Evolutionary conservation across 1,139 yeast genomes (phyloP).

Genomic region (Yamadazyma triangularis): DNA sequence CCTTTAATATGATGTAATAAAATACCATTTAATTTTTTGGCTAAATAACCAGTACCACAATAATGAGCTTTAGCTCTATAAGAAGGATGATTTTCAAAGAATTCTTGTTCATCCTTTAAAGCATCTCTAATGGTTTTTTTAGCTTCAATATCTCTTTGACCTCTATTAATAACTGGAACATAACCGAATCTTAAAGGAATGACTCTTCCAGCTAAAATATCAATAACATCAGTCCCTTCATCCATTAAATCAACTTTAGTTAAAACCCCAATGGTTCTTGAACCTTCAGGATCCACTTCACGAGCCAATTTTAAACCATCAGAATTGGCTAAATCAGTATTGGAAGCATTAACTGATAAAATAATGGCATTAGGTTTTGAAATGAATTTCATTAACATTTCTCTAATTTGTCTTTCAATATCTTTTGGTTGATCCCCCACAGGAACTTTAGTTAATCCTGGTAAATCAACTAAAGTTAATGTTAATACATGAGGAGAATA

Average conservation of each 20-base stretch:
- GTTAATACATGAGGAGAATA: slow-evolving; percentile 96
- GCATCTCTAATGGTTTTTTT: slow-evolving; percentile 90
- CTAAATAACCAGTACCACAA: slow-evolving; percentile 96
- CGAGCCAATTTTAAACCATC: slow-evolving; percentile 96
- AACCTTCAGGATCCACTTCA: slow-evolving; percentile 97
- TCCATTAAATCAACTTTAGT: slow-evolving; percentile 98
- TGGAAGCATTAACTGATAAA: slow-evolving; percentile 93
- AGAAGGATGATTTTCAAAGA: slow-evolving; percentile 72
- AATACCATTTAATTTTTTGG: slow-evolving; percentile 87
- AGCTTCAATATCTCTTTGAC: slow-evolving; percentile 89
- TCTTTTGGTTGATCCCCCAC: slow-evolving; percentile 99
- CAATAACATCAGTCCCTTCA: slow-evolving; percentile 97
- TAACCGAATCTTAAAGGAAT: slow-evolving; percentile 95
- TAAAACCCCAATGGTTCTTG: slow-evolving; percentile 93
- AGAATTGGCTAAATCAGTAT: slow-evolving; percentile 95
- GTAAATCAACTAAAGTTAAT: slow-evolving; percentile 91
- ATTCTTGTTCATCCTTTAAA: slow-evolving; percentile 70
- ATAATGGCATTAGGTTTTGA: slow-evolving; percentile 96
- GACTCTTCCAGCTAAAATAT: slow-evolving; percentile 91
- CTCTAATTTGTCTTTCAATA: slow-evolving; percentile 90
- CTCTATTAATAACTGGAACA: slow-evolving; percentile 96
- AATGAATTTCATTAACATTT: slow-evolving; percentile 90
- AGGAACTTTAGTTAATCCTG: slow-evolving; percentile 98
- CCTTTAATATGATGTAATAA: slow-evolving; percentile 89
- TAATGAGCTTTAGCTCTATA: slow-evolving; percentile 81